Conservation (phyloP, 352 stramenopile genomes). For the Thraustochytrium striatum region DNA sequence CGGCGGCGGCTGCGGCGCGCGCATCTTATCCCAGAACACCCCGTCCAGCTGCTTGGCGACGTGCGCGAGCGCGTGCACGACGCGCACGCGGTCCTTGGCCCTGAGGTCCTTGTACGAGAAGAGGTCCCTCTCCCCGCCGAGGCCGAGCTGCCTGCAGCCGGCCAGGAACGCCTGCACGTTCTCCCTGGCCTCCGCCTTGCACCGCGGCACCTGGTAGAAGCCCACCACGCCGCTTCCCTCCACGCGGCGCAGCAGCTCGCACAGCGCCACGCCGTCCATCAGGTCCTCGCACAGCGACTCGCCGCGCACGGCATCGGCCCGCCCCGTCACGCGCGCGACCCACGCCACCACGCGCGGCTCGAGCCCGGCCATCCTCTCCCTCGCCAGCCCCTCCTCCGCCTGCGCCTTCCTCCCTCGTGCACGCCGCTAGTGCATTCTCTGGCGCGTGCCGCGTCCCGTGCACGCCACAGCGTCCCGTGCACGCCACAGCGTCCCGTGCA, state of each 20-base stretch:
- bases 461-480: too few species aligned
- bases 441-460: too few species aligned
- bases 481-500: too few species aligned
- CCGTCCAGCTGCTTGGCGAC: constrained; percentile 13
- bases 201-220: not conserved
- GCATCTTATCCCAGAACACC: constrained; percentile 25
- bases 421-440: too few species aligned
- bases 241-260: constrained; percentile 6
- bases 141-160: constrained; percentile 4
- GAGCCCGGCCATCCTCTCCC: not conserved
- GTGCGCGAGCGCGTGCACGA: not conserved
- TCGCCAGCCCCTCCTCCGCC: not conserved
- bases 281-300: constrained; percentile 19
- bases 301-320: not conserved
- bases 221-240: constrained; percentile 20
- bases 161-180: constrained; percentile 33
- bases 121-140: constrained; percentile 10
- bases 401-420: too few species aligned
- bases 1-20: too few species aligned
- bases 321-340: constrained; percentile 4
- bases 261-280: constrained; percentile 26
- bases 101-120: constrained; percentile 38
- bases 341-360: constrained; percentile 24
- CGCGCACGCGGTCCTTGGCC: not conserved
- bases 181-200: not conserved